A percentile compares a stretch with the other conserved stretches of the same genome.
Conservation (phyloP, 495 filamentous ascomycete species). For the Penicillium malachiteum region DNA sequence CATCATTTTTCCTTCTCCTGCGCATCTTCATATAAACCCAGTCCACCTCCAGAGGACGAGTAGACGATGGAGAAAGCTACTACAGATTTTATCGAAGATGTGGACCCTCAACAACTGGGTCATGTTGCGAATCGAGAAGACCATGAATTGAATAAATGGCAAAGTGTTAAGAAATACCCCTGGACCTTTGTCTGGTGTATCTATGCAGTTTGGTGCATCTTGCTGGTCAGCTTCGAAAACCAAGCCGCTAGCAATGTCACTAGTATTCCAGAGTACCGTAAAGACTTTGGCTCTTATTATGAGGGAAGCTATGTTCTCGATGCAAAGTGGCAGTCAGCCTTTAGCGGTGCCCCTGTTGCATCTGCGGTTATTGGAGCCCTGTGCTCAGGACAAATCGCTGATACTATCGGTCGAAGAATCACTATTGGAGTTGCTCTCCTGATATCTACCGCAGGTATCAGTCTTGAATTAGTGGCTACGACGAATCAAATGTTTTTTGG, state of each 20-base stretch:
- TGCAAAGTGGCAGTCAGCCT: conserved; percentile 32
- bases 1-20: neutral
- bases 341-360: conserved; percentile 21
- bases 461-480: conserved; percentile 26
- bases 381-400: conserved; percentile 19
- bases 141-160: conserved; percentile 16
- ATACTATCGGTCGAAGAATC: conserved; percentile 13
- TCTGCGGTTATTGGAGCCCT: conserved; percentile 17
- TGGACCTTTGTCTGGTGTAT: conserved; percentile 16
- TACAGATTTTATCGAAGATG: conserved; percentile 12
- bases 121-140: conserved; percentile 19
- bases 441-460: conserved; percentile 24
- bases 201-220: conserved; percentile 24
- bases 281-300: conserved; percentile 30
- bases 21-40: too few species aligned
- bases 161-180: conserved; percentile 15
- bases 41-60: neutral
- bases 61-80: conserved; percentile 14
- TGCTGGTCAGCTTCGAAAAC: conserved; percentile 33
- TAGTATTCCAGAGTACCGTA: conserved; percentile 31
- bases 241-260: conserved; percentile 28
- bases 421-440: conserved; percentile 16
- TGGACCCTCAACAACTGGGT: conserved; percentile 11
- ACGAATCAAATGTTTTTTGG: conserved; percentile 31
- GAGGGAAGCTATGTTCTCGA: conserved; percentile 25